Percentiles rank a stretch among this genome's conserved stretches.
These are phyloP conservation scores for Cladosporium velox DNA, from an alignment of 2,329 filamentous ascomycete genomes.

Conservation along the genomic window DNA sequence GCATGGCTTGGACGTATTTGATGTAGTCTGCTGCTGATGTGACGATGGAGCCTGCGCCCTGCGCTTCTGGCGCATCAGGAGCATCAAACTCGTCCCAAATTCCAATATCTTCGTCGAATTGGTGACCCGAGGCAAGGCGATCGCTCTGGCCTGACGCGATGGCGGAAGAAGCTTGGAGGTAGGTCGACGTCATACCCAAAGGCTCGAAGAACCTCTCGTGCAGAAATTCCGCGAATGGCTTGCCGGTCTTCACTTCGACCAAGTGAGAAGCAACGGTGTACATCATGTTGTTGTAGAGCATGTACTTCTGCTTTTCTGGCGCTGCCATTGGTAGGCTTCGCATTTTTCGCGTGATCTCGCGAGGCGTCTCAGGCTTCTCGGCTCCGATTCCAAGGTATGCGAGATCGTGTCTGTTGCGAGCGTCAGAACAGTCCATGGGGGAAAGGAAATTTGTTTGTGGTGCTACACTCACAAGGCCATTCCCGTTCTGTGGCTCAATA, in stretches of 20 bases:
- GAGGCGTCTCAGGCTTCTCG: slow-evolving; percentile 32
- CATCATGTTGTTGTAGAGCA: slow-evolving; percentile 55
- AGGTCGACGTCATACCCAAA: slow-evolving; percentile 51
- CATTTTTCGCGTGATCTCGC: slow-evolving; percentile 47
- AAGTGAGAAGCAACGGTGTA: slow-evolving; percentile 50
- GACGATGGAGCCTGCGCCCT: slow-evolving; percentile 50
- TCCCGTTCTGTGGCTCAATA: slow-evolving; percentile 56
- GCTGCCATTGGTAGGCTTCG: slow-evolving; percentile 48
- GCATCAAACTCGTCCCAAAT: slow-evolving; percentile 37
- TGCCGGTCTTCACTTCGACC: slow-evolving; percentile 47
- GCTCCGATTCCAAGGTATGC: slow-evolving; percentile 38
- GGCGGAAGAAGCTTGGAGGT: slow-evolving; percentile 33
- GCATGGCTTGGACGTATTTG: slow-evolving; percentile 36
- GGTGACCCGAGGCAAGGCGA: slow-evolving; percentile 39
- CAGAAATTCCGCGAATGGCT: slow-evolving; percentile 46
- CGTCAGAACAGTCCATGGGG: not conserved
- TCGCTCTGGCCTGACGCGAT: slow-evolving; percentile 28
- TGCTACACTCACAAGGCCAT: slow-evolving; percentile 48
- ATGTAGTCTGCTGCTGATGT: slow-evolving; percentile 38
- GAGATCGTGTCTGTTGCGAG: slow-evolving; percentile 37
- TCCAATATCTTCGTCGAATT: slow-evolving; percentile 34
- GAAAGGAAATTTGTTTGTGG: not conserved
- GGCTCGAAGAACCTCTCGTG: slow-evolving; percentile 48
- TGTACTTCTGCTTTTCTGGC: slow-evolving; percentile 49
- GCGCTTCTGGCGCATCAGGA: slow-evolving; percentile 37